These are phyloP conservation scores for Heracleum sosnowskyi DNA, from an alignment of 129 eudicot genomes.

Conservation along the genomic window DNA sequence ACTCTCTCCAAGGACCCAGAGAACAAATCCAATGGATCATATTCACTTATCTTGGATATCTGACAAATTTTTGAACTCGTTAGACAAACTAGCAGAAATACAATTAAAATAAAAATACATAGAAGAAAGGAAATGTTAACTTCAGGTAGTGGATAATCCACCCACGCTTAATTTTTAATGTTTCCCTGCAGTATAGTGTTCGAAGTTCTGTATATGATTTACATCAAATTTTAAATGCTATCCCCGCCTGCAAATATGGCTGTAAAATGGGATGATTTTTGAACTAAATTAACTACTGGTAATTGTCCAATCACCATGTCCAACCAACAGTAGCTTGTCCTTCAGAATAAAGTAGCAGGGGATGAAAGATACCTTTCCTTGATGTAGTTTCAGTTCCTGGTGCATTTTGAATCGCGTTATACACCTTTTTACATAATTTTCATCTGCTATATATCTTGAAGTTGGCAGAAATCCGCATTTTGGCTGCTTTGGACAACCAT, in stretches of 20 bases:
- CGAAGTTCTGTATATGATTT: neutral
- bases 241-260: neutral
- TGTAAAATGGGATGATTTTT: neutral
- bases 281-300: neutral
- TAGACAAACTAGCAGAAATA: constrained; percentile 3
- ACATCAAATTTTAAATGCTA: neutral
- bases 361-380: constrained; percentile 47
- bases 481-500: constrained; percentile 38
- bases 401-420: constrained; percentile 80
- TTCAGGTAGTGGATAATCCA: neutral
- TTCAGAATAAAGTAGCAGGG: constrained; percentile 11
- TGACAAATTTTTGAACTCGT: constrained; percentile 22
- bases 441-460: constrained; percentile 64
- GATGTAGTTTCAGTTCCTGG: constrained; percentile 61
- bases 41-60: constrained; percentile 73
- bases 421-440: constrained; percentile 49
- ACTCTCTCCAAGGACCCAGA: constrained; percentile 70
- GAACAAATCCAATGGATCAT: constrained; percentile 83
- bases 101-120: neutral
- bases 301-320: neutral
- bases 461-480: constrained; percentile 85
- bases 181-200: neutral
- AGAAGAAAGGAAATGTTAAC: neutral
- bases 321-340: neutral
- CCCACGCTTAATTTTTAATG: neutral